Base-by-base conservation (phyloP, 148 eudicot genomes). In the Heliosperma pusillum region DNA sequence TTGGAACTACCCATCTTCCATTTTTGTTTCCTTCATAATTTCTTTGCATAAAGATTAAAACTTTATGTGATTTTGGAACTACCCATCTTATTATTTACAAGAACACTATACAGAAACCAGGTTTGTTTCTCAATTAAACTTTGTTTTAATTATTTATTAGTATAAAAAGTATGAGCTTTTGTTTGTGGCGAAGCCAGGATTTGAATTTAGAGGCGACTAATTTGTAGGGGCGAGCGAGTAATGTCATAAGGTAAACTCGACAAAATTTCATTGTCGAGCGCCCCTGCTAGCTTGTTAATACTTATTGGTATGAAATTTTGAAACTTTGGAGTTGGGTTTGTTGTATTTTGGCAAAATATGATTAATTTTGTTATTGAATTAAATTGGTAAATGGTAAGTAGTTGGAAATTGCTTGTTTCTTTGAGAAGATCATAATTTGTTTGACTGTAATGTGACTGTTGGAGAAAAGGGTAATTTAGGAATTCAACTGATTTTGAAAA, bases 51-150 rank as follows among this genome's bases (percentile, higher is more conserved):
- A 62, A 75, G 75, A 22, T 25, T n/a, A 24, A 27, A 78, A 26
- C 58, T 72, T 71, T 73, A 10, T 64, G 77, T 59, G 72, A 50
- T 72, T n/a, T 67, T 67, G 8, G 65, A 15, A 36, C 55, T 47
- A 8, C 53, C 9, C 42, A n/a, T n/a, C n/a, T n/a, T n/a, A n/a
- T n/a, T n/a, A n/a, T n/a, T n/a, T n/a, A n/a, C n/a, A n/a, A n/a
- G n/a, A n/a, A n/a, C n/a, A 20, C 6, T 5, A 0, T 4, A 33
- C 69, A 65, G 3, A 30, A 65, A 30, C 45, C 69, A 67, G 81
- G 81, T 73, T 78, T 72, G 45, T 55, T 65, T 66, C 13, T 66
- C 4, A 62, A 63, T 70, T 60, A 36, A 73, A 19, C 68, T 50
- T 50, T 62, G 17, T 12, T 59, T 68, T 25, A 7, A 26, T 60